Evolutionary conservation across 1,139 yeast species (phyloP).

Genomic region (Yamadazyma atlantica): DNA sequence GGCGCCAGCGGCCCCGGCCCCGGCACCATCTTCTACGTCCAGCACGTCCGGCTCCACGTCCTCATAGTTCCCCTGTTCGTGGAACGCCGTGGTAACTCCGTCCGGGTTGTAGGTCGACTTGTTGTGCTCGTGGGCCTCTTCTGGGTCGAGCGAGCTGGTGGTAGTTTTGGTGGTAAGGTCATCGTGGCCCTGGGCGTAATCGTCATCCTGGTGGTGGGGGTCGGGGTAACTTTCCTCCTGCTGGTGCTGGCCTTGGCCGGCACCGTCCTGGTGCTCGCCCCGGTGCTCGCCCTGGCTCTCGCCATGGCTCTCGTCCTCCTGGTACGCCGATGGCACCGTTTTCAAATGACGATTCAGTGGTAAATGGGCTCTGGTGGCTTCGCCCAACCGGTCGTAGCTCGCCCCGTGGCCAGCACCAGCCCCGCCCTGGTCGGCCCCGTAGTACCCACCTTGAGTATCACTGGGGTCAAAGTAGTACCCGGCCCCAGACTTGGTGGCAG

Average conservation of each 20-base stretch:
- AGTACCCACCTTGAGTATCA: conserved; percentile 37
- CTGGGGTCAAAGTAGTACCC: conserved; percentile 38
- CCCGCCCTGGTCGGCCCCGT: conserved; percentile 12
- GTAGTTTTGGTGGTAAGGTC: not conserved
- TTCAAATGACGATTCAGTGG: conserved; percentile 25
- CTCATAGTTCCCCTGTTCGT: no score
- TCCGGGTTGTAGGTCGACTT: conserved; percentile 30
- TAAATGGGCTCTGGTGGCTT: conserved; percentile 30
- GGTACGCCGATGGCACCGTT: conserved; percentile 30
- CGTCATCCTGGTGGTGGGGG: no score
- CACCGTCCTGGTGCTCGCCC: conserved; percentile 10
- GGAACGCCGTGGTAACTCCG: conserved; percentile 17
- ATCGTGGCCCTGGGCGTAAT: not conserved
- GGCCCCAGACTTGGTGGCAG: conserved; percentile 26
- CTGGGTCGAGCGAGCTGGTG: conserved; percentile 19
- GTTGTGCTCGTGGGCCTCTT: conserved; percentile 26
- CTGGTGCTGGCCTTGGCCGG: no score
- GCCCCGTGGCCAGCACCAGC: conserved; percentile 4
- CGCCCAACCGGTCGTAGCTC: conserved; percentile 14
- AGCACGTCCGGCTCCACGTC: no score
- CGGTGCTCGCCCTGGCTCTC: no score
- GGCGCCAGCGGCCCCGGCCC: no score
- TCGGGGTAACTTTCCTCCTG: no score
- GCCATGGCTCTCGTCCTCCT: conserved; percentile 20
- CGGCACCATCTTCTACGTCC: no score